Percentiles rank a stretch among this genome's conserved stretches.
Evolutionary conservation across 1,284 basidiomycete species (phyloP).

Genomic region (Rhodotorula sp.): DNA sequence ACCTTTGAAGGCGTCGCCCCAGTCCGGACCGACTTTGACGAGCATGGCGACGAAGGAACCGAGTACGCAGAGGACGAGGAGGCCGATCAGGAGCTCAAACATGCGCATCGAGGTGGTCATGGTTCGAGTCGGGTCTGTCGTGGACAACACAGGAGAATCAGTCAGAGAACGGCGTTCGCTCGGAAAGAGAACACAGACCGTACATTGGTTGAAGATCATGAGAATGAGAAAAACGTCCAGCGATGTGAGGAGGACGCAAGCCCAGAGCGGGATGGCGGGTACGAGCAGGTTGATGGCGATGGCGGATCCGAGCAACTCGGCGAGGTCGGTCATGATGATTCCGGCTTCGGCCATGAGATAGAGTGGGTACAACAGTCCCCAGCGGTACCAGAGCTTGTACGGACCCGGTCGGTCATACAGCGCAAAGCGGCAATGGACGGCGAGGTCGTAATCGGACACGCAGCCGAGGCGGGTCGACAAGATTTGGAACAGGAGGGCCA

Average conservation of each 20-base stretch:
- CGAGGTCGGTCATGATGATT: conserved; percentile 69
- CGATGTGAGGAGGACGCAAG: conserved; percentile 76
- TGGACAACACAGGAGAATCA: not conserved
- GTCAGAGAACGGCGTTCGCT: not conserved
- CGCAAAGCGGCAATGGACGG: conserved; percentile 64
- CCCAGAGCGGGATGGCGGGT: conserved; percentile 73
- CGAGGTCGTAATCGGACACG: conserved; percentile 49
- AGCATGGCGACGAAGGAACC: conserved; percentile 80
- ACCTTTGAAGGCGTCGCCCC: conserved; percentile 78
- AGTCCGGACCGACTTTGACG: conserved; percentile 68
- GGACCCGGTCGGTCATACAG: conserved; percentile 60
- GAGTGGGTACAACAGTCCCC: conserved; percentile 57
- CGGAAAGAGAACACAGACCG: too few relatives aligned
- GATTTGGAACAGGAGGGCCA: conserved; percentile 66
- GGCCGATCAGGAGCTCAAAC: conserved; percentile 69
- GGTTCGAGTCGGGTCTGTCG: conserved; percentile 37
- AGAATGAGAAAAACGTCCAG: conserved; percentile 75
- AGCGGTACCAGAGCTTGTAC: conserved; percentile 62
- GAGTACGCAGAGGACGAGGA: conserved; percentile 70
- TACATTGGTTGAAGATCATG: conserved; percentile 49
- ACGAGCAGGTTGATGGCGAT: conserved; percentile 79
- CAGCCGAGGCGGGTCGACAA: conserved; percentile 56
- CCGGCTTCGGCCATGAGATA: conserved; percentile 68
- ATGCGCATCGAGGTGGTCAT: conserved; percentile 47
- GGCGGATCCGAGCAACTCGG: conserved; percentile 71